phyloP scores from a whole-genome alignment of 148 eudicot species.

The Talinum fruticosum region DNA sequence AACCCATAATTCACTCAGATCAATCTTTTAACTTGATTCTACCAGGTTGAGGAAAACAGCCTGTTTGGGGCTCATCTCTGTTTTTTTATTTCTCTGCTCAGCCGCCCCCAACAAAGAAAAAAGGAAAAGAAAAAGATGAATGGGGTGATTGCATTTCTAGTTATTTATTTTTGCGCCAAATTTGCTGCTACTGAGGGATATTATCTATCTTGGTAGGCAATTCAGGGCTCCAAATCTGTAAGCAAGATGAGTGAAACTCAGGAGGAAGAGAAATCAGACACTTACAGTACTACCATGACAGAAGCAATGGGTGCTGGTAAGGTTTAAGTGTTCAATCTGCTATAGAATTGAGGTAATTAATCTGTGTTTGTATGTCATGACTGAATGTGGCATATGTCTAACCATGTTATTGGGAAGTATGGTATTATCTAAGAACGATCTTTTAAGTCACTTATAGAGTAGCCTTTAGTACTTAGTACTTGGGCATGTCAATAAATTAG shows the following conservation, averaged over 20 bases:
- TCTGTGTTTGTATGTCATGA: not conserved
- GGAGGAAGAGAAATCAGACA: constrained; percentile 68
- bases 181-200: not conserved
- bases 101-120: not conserved
- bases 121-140: not conserved
- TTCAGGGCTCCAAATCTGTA: constrained; percentile 57
- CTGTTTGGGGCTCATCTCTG: not conserved
- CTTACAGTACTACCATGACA: constrained; percentile 84
- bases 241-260: constrained; percentile 39
- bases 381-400: not conserved
- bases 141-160: not conserved
- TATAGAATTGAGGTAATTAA: not conserved
- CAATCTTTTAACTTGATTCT: not conserved
- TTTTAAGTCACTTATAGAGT: not conserved
- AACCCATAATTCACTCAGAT: not conserved
- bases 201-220: constrained; percentile 40
- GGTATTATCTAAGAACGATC: not conserved
- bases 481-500: not conserved
- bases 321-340: constrained; percentile 19
- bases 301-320: constrained; percentile 99
- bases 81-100: not conserved
- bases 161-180: not conserved
- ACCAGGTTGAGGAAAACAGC: not conserved
- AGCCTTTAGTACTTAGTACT: not conserved
- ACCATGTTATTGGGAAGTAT: not conserved